phyloP scores from a whole-genome alignment of 1,284 basidiomycete species.

The Cryptococcus wingfieldii region DNA sequence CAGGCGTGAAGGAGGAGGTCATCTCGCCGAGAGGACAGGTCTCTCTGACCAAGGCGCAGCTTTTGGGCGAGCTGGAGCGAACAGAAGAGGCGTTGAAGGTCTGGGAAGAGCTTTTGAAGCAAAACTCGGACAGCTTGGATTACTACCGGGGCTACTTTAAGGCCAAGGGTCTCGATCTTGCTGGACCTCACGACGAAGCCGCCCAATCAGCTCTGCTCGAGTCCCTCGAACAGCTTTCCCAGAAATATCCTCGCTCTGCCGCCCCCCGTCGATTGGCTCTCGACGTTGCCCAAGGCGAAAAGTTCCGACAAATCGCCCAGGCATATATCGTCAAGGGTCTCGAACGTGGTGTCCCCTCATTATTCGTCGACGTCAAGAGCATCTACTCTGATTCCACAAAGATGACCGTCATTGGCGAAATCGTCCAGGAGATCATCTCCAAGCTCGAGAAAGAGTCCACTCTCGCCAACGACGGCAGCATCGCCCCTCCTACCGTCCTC shows the following conservation, averaged over 20 bases:
- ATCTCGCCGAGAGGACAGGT: constrained; percentile 69
- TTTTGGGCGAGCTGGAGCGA: constrained; percentile 63
- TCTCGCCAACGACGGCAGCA: constrained; percentile 41
- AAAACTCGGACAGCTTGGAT: constrained; percentile 77
- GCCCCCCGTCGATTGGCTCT: constrained; percentile 71
- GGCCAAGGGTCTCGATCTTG: constrained; percentile 59
- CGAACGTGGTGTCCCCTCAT: constrained; percentile 82
- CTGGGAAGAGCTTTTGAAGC: constrained; percentile 74
- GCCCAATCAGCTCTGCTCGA: constrained; percentile 57
- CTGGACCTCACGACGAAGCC: constrained; percentile 35
- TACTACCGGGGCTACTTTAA: constrained; percentile 74
- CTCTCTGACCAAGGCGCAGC: constrained; percentile 58
- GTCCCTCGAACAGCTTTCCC: constrained; percentile 59
- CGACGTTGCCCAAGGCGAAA: constrained; percentile 59
- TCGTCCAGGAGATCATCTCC: constrained; percentile 58
- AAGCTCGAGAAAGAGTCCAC: constrained; percentile 44
- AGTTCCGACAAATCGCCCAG: constrained; percentile 64
- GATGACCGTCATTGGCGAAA: constrained; percentile 64
- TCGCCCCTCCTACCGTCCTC: constrained; percentile 73
- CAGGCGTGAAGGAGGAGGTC: constrained; percentile 60
- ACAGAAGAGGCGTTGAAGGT: constrained; percentile 67
- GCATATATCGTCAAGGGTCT: constrained; percentile 70
- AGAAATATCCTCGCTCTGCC: constrained; percentile 63
- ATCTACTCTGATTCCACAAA: constrained; percentile 68
- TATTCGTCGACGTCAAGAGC: constrained; percentile 88